Conservation (phyloP, 1,284 basidiomycete genomes). For the Boletellus sp. region DNA sequence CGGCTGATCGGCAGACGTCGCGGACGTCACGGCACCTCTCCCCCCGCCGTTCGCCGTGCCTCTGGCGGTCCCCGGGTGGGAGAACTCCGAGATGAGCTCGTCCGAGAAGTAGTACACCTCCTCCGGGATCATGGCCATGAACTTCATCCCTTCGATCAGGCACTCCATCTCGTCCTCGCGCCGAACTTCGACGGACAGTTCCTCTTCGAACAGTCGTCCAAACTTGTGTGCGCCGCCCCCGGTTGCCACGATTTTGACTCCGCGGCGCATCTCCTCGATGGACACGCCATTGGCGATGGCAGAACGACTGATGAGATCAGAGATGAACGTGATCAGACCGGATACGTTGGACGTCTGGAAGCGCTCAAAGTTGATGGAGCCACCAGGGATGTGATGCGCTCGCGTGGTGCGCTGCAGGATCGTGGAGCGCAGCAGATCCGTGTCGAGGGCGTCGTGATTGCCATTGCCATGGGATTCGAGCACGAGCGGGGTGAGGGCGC, state of each 20-base stretch:
- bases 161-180: conserved; percentile 99
- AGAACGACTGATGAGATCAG: conserved; percentile 82
- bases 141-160: conserved; percentile 94
- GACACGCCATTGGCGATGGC: conserved; percentile 87
- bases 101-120: conserved; percentile 99
- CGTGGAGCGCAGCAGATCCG: conserved; percentile 55
- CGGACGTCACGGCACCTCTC: conserved; percentile 1
- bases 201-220: conserved; percentile 76
- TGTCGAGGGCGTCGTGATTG: conserved; percentile 37
- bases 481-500: conserved; percentile 79
- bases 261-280: conserved; percentile 86
- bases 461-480: conserved; percentile 49
- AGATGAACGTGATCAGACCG: conserved; percentile 85
- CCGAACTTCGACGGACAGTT: conserved; percentile 81
- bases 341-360: conserved; percentile 93
- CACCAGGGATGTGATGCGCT: conserved; percentile 87
- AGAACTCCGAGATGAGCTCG: conserved; percentile 87
- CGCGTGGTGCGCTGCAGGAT: conserved; percentile 62
- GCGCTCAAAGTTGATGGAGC: conserved; percentile 95
- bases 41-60: conserved; percentile 4
- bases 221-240: conserved; percentile 97
- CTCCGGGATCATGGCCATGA: conserved; percentile 94
- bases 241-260: conserved; percentile 97
- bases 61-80: conserved; percentile 50
- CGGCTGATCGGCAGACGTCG: conserved; percentile 10